Conservation (phyloP, 2,329 filamentous ascomycete genomes). For the Whalleya microplaca region DNA sequence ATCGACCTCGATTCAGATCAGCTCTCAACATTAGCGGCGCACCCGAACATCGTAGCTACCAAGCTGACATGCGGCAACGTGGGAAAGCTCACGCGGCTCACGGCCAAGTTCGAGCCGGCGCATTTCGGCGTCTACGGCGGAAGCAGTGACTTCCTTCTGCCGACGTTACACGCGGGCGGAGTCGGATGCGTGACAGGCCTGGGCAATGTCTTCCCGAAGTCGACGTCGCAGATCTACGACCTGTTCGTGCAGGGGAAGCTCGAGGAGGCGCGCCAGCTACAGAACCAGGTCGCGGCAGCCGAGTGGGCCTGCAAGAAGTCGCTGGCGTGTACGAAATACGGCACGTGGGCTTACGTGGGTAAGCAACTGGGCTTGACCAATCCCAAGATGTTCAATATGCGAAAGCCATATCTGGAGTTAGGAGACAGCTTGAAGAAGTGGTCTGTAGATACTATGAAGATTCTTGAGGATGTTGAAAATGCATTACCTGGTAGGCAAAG, state of each 20-base stretch:
- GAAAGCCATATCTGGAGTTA: conserved; percentile 47
- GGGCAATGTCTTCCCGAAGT: conserved; percentile 51
- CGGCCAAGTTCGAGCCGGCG: conserved; percentile 39
- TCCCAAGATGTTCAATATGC: conserved; percentile 44
- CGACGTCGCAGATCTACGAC: conserved; percentile 45
- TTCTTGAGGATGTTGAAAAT: conserved; percentile 41
- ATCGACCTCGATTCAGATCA: conserved; percentile 30
- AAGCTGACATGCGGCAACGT: conserved; percentile 37
- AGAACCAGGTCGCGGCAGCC: conserved; percentile 48
- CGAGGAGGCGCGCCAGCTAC: conserved; percentile 34
- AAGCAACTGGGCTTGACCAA: conserved; percentile 40
- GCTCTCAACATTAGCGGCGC: conserved; percentile 21
- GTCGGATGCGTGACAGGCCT: conserved; percentile 50
- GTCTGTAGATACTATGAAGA: conserved; percentile 46
- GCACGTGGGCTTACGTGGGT: conserved; percentile 47
- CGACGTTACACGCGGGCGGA: conserved; percentile 43
- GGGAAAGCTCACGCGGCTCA: conserved; percentile 36
- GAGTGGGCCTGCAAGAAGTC: conserved; percentile 56
- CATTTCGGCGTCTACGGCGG: conserved; percentile 50
- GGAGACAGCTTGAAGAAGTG: conserved; percentile 45
- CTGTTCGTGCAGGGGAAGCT: conserved; percentile 43
- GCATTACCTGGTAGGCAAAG: conserved; percentile 7
- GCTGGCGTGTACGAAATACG: conserved; percentile 51
- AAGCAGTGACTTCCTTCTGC: conserved; percentile 48
- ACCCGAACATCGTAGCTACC: conserved; percentile 34